A percentile compares a stretch with the other conserved stretches of the same genome.
These are phyloP conservation scores for Mucor lusitanicus DNA, from an alignment of 371 early-diverging fungal species.

Conservation along the genomic window DNA sequence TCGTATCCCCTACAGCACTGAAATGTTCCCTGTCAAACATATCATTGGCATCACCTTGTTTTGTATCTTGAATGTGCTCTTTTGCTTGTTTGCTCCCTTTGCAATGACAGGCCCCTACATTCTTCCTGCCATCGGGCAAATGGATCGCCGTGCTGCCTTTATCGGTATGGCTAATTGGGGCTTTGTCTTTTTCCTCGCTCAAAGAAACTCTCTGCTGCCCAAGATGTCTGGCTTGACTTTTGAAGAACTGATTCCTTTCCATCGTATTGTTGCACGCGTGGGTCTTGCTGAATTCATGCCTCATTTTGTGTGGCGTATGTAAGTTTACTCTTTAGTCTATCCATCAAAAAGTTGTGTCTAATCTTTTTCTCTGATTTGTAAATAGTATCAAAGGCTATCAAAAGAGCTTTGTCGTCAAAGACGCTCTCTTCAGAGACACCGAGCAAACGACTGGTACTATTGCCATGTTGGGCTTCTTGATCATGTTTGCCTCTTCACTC, in stretches of 20 bases:
- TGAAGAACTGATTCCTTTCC: constrained; percentile 45
- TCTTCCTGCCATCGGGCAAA: constrained; percentile 25
- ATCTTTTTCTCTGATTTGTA: neutral
- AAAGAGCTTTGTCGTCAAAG: constrained; percentile 9
- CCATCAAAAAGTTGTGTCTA: neutral
- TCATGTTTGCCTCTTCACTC: constrained; percentile 39
- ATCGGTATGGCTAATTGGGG: constrained; percentile 46
- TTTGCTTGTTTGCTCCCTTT: constrained; percentile 39
- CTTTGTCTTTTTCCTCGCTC: constrained; percentile 42
- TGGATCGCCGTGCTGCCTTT: constrained; percentile 47
- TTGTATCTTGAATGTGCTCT: constrained; percentile 30
- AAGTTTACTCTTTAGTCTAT: constrained; percentile 25
- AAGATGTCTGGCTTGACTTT: constrained; percentile 45
- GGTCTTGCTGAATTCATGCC: constrained; percentile 41
- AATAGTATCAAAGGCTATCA: constrained; percentile 14
- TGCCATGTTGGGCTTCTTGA: constrained; percentile 37
- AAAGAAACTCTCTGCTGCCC: constrained; percentile 39
- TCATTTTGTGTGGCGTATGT: constrained; percentile 50
- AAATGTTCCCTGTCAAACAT: constrained; percentile 42
- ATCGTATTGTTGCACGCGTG: constrained; percentile 47
- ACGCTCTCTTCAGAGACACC: constrained; percentile 31
- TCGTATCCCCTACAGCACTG: constrained; percentile 41
- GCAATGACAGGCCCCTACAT: neutral
- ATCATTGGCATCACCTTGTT: constrained; percentile 35
- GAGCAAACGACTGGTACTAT: constrained; percentile 44